phyloP scores from a whole-genome alignment of 148 eudicot species.

The Arctostaphylos glauca region DNA sequence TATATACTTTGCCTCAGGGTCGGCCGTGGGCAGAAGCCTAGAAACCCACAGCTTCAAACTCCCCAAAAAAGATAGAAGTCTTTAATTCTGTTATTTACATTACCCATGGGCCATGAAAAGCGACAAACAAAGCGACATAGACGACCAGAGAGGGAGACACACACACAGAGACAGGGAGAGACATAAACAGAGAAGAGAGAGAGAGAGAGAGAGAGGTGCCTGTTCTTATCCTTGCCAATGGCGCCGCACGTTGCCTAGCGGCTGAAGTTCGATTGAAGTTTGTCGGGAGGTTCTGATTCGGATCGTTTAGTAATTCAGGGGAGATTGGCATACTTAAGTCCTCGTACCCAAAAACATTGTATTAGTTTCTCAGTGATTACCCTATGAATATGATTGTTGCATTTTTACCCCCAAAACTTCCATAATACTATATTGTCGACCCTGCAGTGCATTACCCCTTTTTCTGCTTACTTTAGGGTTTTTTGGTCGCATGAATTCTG shows the following conservation, averaged over 20 bases:
- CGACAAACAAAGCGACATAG: background rate
- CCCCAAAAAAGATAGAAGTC: background rate
- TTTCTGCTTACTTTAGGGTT: no score
- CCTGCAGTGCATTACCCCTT: no score
- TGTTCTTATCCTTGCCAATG: background rate
- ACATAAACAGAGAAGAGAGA: background rate
- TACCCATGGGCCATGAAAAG: slow-evolving; percentile 1
- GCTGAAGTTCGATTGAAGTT: background rate
- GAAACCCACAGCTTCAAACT: background rate
- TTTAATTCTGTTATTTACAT: background rate
- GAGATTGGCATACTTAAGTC: background rate
- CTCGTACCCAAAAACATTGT: no score
- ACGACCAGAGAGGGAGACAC: background rate
- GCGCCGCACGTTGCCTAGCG: background rate
- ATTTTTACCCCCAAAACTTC: no score
- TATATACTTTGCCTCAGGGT: background rate
- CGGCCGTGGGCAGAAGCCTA: no score
- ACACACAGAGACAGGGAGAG: background rate
- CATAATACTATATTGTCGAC: no score
- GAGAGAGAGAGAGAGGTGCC: background rate
- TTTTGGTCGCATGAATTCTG: no score
- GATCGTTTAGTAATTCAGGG: background rate
- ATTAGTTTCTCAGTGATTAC: no score
- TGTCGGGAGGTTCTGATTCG: background rate
- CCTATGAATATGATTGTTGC: no score